Evolutionary conservation across 805 yeast genomes (phyloP).

Genomic region (Saturnispora diversa): DNA sequence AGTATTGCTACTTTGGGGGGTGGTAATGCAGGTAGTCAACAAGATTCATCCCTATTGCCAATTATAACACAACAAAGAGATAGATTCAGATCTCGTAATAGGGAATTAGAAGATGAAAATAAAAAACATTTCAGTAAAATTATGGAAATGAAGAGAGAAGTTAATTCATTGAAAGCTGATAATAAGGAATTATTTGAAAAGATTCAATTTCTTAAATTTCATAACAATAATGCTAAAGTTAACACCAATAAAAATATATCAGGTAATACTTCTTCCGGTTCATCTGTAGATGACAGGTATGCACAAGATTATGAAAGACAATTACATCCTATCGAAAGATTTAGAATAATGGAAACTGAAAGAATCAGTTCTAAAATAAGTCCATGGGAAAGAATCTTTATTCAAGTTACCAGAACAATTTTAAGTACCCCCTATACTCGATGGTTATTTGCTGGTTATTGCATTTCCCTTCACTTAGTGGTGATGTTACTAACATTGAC

Average conservation of each 20-base stretch:
- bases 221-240: conserved; percentile 22
- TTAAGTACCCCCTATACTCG: conserved; percentile 67
- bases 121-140: conserved; percentile 48
- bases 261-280: conserved; percentile 15
- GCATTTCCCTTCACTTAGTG: conserved; percentile 64
- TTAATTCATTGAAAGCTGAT: conserved; percentile 58
- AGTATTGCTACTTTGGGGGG: too few relatives aligned
- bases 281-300: conserved; percentile 48
- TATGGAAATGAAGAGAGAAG: conserved; percentile 55
- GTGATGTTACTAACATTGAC: conserved; percentile 58
- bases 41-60: conserved; percentile 56
- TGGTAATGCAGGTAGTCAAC: conserved; percentile 5
- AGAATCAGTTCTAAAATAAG: conserved; percentile 64
- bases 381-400: conserved; percentile 70
- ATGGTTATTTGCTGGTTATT: conserved; percentile 63
- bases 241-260: too few relatives aligned
- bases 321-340: conserved; percentile 75
- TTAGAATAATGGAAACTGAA: conserved; percentile 69
- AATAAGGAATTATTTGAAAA: conserved; percentile 75
- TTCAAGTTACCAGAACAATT: conserved; percentile 64
- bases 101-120: conserved; percentile 75
- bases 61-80: conserved; percentile 93
- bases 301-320: conserved; percentile 63
- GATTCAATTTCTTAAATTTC: conserved; percentile 56
- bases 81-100: conserved; percentile 74